A percentile compares a stretch with the other conserved stretches of the same genome.
These are phyloP conservation scores for Teratosphaeria zuluensis DNA, from an alignment of 2,329 filamentous ascomycete species.

Conservation along the genomic window DNA sequence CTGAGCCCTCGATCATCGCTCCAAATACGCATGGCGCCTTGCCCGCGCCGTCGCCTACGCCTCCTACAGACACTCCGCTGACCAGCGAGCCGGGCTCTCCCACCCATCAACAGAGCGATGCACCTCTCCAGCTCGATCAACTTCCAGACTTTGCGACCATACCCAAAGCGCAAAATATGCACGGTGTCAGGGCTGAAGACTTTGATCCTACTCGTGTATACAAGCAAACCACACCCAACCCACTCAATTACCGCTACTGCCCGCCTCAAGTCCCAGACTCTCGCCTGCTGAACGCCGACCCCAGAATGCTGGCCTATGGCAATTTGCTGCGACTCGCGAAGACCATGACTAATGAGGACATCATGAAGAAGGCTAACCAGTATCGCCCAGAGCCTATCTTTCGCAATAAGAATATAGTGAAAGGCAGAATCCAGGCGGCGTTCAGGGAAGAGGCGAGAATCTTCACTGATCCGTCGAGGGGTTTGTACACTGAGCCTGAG, in stretches of 20 bases:
- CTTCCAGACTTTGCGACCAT: background rate
- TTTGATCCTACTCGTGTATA: conserved; percentile 1
- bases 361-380: conserved; percentile 1
- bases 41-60: background rate
- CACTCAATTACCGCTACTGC: background rate
- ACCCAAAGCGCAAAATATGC: background rate
- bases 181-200: background rate
- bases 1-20: background rate
- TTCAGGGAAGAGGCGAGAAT: background rate
- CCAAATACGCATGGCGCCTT: background rate
- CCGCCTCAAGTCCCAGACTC: conserved; percentile 1
- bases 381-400: background rate
- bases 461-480: background rate
- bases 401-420: background rate
- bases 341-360: background rate
- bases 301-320: conserved; percentile 2
- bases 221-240: background rate
- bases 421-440: background rate
- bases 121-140: background rate
- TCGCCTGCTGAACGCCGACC: conserved; percentile 3
- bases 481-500: background rate
- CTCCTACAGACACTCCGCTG: background rate
- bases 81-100: background rate
- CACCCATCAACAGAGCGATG: background rate
- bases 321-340: conserved; percentile 4